A percentile compares a stretch with the other conserved stretches of the same genome.
These are phyloP conservation scores for Entomophthora muscae DNA, from an alignment of 371 early-diverging fungal species.

Conservation along the genomic window DNA sequence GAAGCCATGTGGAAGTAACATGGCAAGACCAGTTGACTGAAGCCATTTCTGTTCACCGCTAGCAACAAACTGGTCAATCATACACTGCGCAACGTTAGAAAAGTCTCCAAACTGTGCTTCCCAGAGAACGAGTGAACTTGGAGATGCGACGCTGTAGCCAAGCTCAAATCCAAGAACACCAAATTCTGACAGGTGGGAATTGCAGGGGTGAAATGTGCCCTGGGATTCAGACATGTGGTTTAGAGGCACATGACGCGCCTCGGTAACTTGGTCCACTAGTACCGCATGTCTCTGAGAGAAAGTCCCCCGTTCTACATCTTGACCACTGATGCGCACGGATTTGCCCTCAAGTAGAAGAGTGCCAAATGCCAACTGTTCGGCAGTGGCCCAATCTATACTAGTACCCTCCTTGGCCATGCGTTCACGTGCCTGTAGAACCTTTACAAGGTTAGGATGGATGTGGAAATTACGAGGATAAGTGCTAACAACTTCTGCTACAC, in stretches of 20 bases:
- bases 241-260: slow-evolving; percentile 49
- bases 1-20: slow-evolving; percentile 90
- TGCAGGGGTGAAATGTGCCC: slow-evolving; percentile 51
- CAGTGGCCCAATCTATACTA: slow-evolving; percentile 89
- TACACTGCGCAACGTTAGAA: slow-evolving; percentile 89
- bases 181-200: slow-evolving; percentile 75
- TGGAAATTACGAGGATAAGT: slow-evolving; percentile 36
- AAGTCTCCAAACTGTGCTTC: slow-evolving; percentile 98
- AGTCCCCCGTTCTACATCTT: slow-evolving; percentile 95
- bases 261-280: slow-evolving; percentile 56
- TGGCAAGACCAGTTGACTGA: slow-evolving; percentile 69
- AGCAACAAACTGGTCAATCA: slow-evolving; percentile 79
- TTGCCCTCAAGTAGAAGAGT: slow-evolving; percentile 63
- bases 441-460: slow-evolving; percentile 65
- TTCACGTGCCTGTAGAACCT: slow-evolving; percentile 71
- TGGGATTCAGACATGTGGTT: slow-evolving; percentile 62
- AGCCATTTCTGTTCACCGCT: slow-evolving; percentile 89
- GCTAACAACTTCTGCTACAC: slow-evolving; percentile 58
- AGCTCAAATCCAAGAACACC: slow-evolving; percentile 93
- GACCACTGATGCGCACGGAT: slow-evolving; percentile 84
- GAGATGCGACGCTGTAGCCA: slow-evolving; percentile 76
- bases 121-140: slow-evolving; percentile 75
- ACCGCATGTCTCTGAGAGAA: slow-evolving; percentile 93
- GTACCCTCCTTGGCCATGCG: slow-evolving; percentile 44
- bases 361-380: slow-evolving; percentile 87